Conservation (phyloP, 2,329 filamentous ascomycete species). For the Colletotrichum lupini region DNA sequence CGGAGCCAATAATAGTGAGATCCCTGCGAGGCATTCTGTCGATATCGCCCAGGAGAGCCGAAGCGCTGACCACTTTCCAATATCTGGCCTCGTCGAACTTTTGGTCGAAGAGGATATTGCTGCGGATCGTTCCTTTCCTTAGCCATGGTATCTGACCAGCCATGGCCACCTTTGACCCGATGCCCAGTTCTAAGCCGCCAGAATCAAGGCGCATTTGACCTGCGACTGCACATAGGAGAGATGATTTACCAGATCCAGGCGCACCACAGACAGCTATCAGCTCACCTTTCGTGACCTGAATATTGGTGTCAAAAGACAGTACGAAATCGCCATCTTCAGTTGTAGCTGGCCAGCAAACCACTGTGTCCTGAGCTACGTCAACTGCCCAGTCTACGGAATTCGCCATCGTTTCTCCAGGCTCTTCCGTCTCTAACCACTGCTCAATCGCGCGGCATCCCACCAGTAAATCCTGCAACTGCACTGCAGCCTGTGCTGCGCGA, state of each 20-base stretch:
- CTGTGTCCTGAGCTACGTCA: neutral
- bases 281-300: neutral
- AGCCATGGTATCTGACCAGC: neutral
- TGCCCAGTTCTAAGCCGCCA: neutral
- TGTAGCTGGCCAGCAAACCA: neutral
- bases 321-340: neutral
- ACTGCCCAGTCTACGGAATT: neutral
- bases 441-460: conserved; percentile 2
- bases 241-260: neutral
- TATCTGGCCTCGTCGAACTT: neutral
- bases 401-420: neutral
- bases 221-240: neutral
- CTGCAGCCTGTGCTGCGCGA: neutral
- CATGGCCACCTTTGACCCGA: neutral
- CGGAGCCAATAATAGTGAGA: conserved; percentile 77
- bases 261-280: neutral
- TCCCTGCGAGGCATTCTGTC: neutral
- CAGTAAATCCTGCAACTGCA: conserved; percentile 2
- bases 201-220: neutral
- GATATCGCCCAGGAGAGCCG: neutral
- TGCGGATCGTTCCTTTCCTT: neutral
- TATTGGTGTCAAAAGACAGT: neutral
- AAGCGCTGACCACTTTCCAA: neutral
- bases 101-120: neutral
- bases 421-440: conserved; percentile 1